phyloP scores from a whole-genome alignment of 129 eudicot genomes.

The Solidago caesia region DNA sequence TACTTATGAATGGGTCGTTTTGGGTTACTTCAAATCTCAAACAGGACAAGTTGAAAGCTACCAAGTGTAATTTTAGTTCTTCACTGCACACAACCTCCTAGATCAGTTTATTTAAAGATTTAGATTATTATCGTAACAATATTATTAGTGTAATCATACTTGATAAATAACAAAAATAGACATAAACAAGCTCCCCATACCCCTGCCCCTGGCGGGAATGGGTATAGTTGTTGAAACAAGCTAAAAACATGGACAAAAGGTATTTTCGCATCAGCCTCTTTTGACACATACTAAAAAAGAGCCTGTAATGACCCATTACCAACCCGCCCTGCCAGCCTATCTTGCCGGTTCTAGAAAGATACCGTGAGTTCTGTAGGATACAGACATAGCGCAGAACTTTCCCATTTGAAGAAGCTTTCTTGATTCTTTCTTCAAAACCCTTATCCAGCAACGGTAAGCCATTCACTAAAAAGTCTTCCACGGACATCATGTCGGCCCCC shows the following conservation, averaged over 20 bases:
- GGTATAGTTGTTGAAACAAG: neutral
- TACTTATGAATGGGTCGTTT: neutral
- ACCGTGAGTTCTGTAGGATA: conserved; percentile 69
- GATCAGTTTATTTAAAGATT: neutral
- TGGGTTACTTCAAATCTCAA: conserved; percentile 14
- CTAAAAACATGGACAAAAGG: neutral
- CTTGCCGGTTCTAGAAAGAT: conserved; percentile 13
- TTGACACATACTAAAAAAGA: neutral
- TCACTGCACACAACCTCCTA: conserved; percentile 3
- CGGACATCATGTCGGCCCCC: conserved; percentile 75
- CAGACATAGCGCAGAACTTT: conserved; percentile 93
- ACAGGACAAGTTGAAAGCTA: neutral
- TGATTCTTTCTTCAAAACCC: conserved; percentile 56
- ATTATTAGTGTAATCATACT: neutral
- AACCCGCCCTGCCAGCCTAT: neutral
- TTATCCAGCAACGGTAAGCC: conserved; percentile 79
- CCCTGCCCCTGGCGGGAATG: no score
- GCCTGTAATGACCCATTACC: neutral
- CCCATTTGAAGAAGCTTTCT: conserved; percentile 68
- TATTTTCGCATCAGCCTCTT: neutral
- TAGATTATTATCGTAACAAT: neutral
- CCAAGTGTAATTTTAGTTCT: neutral
- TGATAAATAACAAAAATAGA: neutral
- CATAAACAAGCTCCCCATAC: neutral
- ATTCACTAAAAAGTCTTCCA: conserved; percentile 68